Base-by-base conservation (phyloP, 345 rosid genomes). In the Draba incana region DNA sequence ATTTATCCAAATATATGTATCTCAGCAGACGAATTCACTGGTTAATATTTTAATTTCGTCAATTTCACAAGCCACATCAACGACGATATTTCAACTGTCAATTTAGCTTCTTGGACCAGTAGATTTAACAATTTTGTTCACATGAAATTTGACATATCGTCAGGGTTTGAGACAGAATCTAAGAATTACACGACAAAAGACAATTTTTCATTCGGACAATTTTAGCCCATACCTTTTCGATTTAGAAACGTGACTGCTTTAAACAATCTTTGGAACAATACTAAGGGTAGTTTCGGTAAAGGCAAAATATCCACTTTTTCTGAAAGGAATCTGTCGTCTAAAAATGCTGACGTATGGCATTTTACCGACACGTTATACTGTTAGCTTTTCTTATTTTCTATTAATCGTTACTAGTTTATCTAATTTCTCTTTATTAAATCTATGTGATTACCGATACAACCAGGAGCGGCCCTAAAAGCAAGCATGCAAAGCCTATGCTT, bases 281-380 rank as follows among this genome's bases (percentile, higher is more conserved):
- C 1, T 61, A 54, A 61, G 78, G 78, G 57, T 68, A 74, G 3
- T 61, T 67, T 53, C 46, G 73, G 78, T 38, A 74, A 74, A 16
- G 2, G 1, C 3, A 35, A 44, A 8, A 43, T 50, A 74, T 67
- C 72, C 30, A 66, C 57, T 74, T 59, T 71, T 64, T 15, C 24
- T 46, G 39, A 74, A 74, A 61, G 62, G 78, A 67, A 67, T 74
- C 68, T 74, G 2, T 60, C 11, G 45, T 66, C 73, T 67, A 4
- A n/a, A 60, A 67, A 1, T 46, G 64, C 68, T 74, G 64, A 74
- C 77, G 63, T 74, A 59, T 61, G 37, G 14, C 58, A 61, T 67
- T 66, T 67, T 74, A 74, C 78, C 69, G 78, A 74, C 78, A 74
- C 73, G 68, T 74, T 74, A 59, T 31, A 33, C 8, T 3, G 27